Conservation (phyloP, 768 basidiomycete species). For the Mycena polygramma region DNA sequence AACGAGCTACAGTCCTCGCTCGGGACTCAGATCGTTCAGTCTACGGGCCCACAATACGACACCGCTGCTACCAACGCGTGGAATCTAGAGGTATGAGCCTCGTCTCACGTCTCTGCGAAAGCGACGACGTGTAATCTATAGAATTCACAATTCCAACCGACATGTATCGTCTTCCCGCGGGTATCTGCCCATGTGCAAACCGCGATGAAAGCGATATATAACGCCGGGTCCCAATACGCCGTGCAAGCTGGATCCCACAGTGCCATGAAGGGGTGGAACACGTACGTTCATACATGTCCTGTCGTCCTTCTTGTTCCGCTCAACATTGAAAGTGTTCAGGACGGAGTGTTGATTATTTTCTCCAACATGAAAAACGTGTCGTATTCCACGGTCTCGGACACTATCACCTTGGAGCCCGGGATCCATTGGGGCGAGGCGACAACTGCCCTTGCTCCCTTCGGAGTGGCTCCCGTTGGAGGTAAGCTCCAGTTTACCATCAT, state of each 20-base stretch:
- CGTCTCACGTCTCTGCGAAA: not conserved
- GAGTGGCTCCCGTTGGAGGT: slow-evolving; percentile 58
- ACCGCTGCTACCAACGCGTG: slow-evolving; percentile 28
- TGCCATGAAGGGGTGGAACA: slow-evolving; percentile 44
- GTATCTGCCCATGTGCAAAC: slow-evolving; percentile 33
- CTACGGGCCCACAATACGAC: slow-evolving; percentile 25
- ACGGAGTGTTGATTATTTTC: slow-evolving; percentile 42
- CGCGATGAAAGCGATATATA: slow-evolving; percentile 41
- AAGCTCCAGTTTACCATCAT: not conserved
- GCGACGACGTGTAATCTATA: slow-evolving; percentile 9
- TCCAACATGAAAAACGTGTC: slow-evolving; percentile 42
- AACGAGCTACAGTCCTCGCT: slow-evolving; percentile 21
- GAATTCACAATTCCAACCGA: slow-evolving; percentile 35
- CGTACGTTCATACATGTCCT: slow-evolving; percentile 15
- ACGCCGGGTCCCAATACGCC: slow-evolving; percentile 34
- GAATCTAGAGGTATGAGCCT: slow-evolving; percentile 29
- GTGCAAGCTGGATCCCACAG: slow-evolving; percentile 43
- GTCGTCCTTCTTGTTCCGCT: not conserved
- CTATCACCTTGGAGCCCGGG: slow-evolving; percentile 58
- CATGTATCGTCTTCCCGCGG: slow-evolving; percentile 41
- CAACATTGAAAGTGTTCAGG: slow-evolving; percentile 42
- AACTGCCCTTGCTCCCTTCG: slow-evolving; percentile 48
- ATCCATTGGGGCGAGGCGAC: slow-evolving; percentile 58
- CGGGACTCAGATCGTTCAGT: slow-evolving; percentile 26
- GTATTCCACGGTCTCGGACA: slow-evolving; percentile 50